Conservation (phyloP, 2,329 filamentous ascomycete genomes). For the Dryadomyces quercivorus region DNA sequence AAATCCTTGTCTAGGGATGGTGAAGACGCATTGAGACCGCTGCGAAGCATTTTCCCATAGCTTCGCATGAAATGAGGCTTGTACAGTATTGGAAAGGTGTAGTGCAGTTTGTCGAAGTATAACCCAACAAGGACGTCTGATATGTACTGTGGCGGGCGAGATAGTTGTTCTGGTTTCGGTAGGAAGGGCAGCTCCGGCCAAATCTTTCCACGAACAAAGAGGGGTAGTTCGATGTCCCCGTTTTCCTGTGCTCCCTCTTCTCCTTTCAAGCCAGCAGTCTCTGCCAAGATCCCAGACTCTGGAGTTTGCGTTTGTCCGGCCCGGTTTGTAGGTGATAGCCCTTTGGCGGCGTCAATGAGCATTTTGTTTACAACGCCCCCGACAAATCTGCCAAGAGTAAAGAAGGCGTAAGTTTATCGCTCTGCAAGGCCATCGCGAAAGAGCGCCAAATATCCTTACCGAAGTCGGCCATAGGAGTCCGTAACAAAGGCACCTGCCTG, state of each 20-base stretch:
- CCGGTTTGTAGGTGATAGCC: conserved; percentile 10
- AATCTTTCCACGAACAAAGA: conserved; percentile 16
- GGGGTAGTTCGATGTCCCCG: conserved; percentile 14
- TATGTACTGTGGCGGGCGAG: conserved; percentile 17
- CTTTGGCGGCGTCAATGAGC: conserved; percentile 17
- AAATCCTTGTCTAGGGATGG: conserved; percentile 12
- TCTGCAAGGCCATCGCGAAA: background rate
- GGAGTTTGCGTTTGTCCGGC: background rate
- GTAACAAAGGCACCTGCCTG: conserved; percentile 14
- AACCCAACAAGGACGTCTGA: conserved; percentile 17
- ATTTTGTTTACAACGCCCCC: conserved; percentile 17
- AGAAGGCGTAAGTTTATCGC: background rate
- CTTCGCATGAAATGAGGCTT: conserved; percentile 16
- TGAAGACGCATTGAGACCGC: background rate
- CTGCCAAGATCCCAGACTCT: background rate
- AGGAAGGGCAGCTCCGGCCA: conserved; percentile 18
- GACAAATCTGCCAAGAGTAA: conserved; percentile 12
- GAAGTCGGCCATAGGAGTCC: conserved; percentile 17
- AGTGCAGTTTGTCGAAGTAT: conserved; percentile 19
- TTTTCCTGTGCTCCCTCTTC: background rate
- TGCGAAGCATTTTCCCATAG: conserved; percentile 11
- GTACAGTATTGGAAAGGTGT: conserved; percentile 17
- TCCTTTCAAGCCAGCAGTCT: background rate
- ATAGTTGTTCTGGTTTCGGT: conserved; percentile 15
- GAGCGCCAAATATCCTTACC: conserved; percentile 7